Base-by-base conservation (phyloP, 1,139 yeast genomes). In the Hanseniaspora uvarum region DNA sequence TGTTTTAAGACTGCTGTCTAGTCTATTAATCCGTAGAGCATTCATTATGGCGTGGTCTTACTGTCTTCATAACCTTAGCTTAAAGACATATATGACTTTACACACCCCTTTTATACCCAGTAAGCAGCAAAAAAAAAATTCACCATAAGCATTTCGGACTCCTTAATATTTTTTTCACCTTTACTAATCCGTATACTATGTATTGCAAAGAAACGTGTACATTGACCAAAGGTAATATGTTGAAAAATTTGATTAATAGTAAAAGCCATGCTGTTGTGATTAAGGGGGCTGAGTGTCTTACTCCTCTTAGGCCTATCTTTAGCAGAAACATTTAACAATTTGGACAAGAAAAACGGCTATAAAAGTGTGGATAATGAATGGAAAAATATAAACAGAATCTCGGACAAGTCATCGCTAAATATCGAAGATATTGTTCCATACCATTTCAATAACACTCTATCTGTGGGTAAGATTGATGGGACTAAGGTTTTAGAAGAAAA, bases 231-330 rank as follows among this genome's bases (percentile, higher is more conserved):
- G n/a, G n/a, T n/a, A 8, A n/a, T n/a, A 23, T 24, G 30, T 11
- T 41, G n/a, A 41, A 41, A 10, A 4, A 10, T 18, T 6, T 28
- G 10, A 10, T 11, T 16, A 31, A 14, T 7, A 12, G 12, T 7
- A 21, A 19, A 12, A 21, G 6, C 7, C 46, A 26, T 14, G 34
- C 19, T 24, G 16, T 49, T 18, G 28, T 41, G 16, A 44, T 49
- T 2, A 16, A 26, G 14, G 47, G 37, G 7, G 53, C 53, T 14
- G 53, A 49, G 16, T 49, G 53, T 34, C 6, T 49, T 8, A 49
- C 53, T 7, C 53, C 53, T 11, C 53, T 49, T 49, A 49, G 53
- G 53, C 53, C 46, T 49, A 23, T 39, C 47, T 24, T 36, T 49
- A 19, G 7, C 16, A 1, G 47, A 49, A 41, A 49, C 46, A 30